Percentiles rank a stretch among this genome's conserved stretches.
Conservation (phyloP, 768 basidiomycete species). For the Amanita subjunquillea region DNA sequence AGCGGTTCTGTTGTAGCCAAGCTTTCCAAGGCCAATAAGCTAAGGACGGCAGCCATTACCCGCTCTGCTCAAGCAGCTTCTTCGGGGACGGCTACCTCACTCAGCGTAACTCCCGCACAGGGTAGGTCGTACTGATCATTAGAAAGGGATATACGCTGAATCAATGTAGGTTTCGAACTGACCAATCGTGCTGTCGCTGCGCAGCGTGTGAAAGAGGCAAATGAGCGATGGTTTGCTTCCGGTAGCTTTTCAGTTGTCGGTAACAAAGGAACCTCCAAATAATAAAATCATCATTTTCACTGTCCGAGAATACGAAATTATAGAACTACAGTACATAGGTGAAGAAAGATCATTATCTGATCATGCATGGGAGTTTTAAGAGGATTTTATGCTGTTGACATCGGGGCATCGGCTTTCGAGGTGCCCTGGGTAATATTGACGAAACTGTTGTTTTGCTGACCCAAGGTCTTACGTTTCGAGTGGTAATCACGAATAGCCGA, state of each 20-base stretch:
- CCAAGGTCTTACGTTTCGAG: conserved; percentile 58
- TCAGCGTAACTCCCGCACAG: conserved; percentile 95
- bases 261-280: conserved; percentile 24
- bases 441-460: conserved; percentile 44
- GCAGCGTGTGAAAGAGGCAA: conserved; percentile 89
- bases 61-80: conserved; percentile 55
- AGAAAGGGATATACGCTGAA: not conserved
- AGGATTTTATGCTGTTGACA: conserved; percentile 7
- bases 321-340: conserved; percentile 10
- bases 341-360: not conserved
- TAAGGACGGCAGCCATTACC: conserved; percentile 78
- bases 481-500: conserved; percentile 96
- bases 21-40: conserved; percentile 88
- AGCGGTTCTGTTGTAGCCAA: conserved; percentile 50
- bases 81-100: conserved; percentile 83
- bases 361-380: not conserved
- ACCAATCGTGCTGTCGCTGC: conserved; percentile 84
- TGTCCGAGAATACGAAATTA: conserved; percentile 8
- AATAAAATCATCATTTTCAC: not conserved
- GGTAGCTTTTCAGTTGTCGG: conserved; percentile 78
- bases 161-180: conserved; percentile 71
- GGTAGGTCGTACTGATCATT: conserved; percentile 31
- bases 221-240: conserved; percentile 91
- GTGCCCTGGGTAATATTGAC: conserved; percentile 62
- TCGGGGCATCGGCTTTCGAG: conserved; percentile 17